Conservation (phyloP, 228 moss, liverwort and hornwort genomes). For the Sphagnum magellanicum region DNA sequence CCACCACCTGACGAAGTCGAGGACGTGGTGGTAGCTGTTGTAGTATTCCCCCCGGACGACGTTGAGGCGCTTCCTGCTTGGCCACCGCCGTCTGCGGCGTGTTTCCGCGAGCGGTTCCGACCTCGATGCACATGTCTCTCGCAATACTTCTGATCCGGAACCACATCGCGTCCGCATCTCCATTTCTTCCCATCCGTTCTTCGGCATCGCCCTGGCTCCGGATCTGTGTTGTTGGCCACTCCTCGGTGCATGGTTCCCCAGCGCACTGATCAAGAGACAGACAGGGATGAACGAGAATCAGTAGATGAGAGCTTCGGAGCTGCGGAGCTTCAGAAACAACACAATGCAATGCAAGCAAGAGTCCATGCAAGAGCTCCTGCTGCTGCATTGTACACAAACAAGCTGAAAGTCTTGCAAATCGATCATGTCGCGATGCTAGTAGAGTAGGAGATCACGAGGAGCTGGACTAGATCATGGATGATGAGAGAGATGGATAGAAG, state of each 20-base stretch:
- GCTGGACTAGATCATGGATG: no score
- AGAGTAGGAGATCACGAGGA: no score
- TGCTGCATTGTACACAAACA: no score
- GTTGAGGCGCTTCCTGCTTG: slow-evolving; percentile 16
- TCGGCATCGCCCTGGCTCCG: slow-evolving; percentile 93
- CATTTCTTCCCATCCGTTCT: slow-evolving; percentile 99
- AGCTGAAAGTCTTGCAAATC: no score
- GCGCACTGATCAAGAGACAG: slow-evolving; percentile 50
- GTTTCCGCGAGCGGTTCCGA: slow-evolving; percentile 88
- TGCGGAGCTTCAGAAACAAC: no score
- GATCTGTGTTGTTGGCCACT: slow-evolving; percentile 88
- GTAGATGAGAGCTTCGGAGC: no score
- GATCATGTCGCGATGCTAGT: no score
- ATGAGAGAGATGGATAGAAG: no score
- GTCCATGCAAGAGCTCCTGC: no score
- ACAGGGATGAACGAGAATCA: not conserved
- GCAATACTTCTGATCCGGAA: slow-evolving; percentile 98
- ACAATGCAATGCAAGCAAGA: no score
- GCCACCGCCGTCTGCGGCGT: slow-evolving; percentile 35
- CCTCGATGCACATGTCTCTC: slow-evolving; percentile 99
- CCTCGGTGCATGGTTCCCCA: slow-evolving; percentile 94
- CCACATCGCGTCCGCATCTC: slow-evolving; percentile 93
- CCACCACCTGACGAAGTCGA: slow-evolving; percentile 5
- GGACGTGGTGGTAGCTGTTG: slow-evolving; percentile 19
- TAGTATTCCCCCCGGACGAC: slow-evolving; percentile 58